Base-by-base conservation (phyloP, 768 basidiomycete genomes). In the Termitomyces sp. region DNA sequence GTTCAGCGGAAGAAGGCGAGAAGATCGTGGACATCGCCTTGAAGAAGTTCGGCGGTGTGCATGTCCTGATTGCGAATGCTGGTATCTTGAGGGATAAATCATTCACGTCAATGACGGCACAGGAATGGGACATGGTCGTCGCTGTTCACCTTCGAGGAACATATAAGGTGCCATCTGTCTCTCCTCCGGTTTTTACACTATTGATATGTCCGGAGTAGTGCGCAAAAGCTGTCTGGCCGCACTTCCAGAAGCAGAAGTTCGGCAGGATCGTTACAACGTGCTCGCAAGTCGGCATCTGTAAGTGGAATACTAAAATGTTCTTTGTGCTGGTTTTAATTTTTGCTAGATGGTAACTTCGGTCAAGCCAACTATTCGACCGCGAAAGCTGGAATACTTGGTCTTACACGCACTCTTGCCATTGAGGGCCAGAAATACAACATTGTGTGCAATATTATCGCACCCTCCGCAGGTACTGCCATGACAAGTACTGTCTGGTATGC, bases 341-440 rank as follows among this genome's bases (percentile, higher is more conserved):
- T 41, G 39, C 20, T 57, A 95, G 93, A 94, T 65, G 94, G 94
- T 5, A 94, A 97, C 74, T 93, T 95, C 67, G 95, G 96, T 24
- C 94, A 98, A 71, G 89, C 92, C 34, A 97, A 96, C 67, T 98
- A 98, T 71, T 87, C 92, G 13, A 87, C 95, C 4, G 97, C 94
- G 6, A 98, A 98, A 71, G 88, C 93, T 57, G 94, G 83, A 22
- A 90, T 98, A 64, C 87, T 92, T 61, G 93, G 92, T 55, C 71
- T 99, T 14, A 95, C 94, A n/a, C 83, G 86, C 49, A 87, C 93
- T 0, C 82, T 98, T 22, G 94, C 87, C 3, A 85, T 94, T 56
- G 97, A 99, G 72, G 97, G 97, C 50, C 79, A 80, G 68, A 92
- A 92, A 68, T 94, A 96, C 71, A 86, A 87, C 69, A 98, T 99